Evolutionary conservation across 768 basidiomycete genomes (phyloP).

Genomic region (Sporobolomyces phaffii): DNA sequence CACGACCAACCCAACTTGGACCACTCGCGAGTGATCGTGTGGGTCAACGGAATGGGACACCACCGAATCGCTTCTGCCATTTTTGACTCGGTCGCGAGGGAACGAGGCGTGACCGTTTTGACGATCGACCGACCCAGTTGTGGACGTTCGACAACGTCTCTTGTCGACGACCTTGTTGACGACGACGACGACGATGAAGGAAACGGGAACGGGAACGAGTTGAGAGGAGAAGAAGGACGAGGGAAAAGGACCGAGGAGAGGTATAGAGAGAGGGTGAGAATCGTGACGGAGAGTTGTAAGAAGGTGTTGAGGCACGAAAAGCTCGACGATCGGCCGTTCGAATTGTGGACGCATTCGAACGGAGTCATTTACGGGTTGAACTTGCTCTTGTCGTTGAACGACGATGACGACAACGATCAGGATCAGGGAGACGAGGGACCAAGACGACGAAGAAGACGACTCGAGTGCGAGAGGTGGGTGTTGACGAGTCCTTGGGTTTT

Average conservation of each 20-base stretch:
- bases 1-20: no score
- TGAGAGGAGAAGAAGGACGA: no score
- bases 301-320: not conserved
- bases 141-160: not conserved
- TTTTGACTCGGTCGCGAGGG: slow-evolving; percentile 4
- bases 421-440: not conserved
- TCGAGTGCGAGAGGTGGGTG: not conserved
- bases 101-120: slow-evolving; percentile 1
- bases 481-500: slow-evolving; percentile 24
- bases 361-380: slow-evolving; percentile 25
- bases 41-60: slow-evolving; percentile 27
- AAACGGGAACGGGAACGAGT: no score
- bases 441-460: no score
- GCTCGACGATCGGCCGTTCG: not conserved
- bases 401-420: not conserved
- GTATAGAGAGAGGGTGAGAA: not conserved
- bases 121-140: slow-evolving; percentile 20
- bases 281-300: slow-evolving; percentile 5
- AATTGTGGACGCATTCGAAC: slow-evolving; percentile 27
- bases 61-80: slow-evolving; percentile 1
- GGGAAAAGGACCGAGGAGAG: not conserved
- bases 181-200: no score
- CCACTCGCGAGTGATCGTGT: not conserved
- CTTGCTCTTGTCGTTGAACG: slow-evolving; percentile 2
- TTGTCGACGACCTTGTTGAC: not conserved